Percentiles rank a stretch among this genome's conserved stretches.
Conservation (phyloP, 257 asterid species). For the Datura wrightii region DNA sequence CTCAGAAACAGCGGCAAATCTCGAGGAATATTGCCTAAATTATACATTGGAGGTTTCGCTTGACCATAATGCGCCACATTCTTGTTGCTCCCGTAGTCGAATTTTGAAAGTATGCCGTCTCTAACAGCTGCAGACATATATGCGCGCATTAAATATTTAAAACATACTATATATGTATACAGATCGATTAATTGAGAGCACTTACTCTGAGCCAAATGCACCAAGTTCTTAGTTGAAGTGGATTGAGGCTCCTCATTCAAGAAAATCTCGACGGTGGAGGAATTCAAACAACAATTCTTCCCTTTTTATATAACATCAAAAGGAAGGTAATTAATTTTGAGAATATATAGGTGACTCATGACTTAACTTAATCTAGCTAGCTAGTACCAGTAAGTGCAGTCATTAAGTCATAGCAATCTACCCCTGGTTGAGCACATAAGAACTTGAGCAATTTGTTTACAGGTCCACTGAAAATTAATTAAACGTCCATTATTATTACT, state of each 20-base stretch:
- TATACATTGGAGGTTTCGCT: constrained; percentile 58
- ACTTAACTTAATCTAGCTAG: background rate
- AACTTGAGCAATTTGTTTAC: constrained; percentile 48
- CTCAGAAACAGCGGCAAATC: constrained; percentile 52
- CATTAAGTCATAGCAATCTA: constrained; percentile 62
- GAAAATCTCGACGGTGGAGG: constrained; percentile 51
- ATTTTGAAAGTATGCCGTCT: constrained; percentile 55
- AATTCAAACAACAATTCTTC: constrained; percentile 66
- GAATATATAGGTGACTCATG: background rate
- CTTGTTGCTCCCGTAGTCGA: constrained; percentile 50
- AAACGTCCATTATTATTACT: no score
- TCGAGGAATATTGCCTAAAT: constrained; percentile 50
- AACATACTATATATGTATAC: no score
- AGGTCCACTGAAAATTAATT: constrained; percentile 37
- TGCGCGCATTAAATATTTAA: no score
- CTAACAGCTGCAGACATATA: constrained; percentile 49
- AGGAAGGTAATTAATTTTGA: background rate
- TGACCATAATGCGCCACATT: constrained; percentile 61
- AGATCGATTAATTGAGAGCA: background rate
- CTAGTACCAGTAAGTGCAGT: constrained; percentile 62
- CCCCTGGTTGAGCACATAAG: constrained; percentile 48
- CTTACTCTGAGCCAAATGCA: constrained; percentile 83
- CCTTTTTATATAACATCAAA: constrained; percentile 26
- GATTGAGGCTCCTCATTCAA: constrained; percentile 68
- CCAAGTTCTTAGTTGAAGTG: constrained; percentile 68